Base-by-base conservation (phyloP, 352 stramenopile genomes). In the Globisporangium sylvaticum region DNA sequence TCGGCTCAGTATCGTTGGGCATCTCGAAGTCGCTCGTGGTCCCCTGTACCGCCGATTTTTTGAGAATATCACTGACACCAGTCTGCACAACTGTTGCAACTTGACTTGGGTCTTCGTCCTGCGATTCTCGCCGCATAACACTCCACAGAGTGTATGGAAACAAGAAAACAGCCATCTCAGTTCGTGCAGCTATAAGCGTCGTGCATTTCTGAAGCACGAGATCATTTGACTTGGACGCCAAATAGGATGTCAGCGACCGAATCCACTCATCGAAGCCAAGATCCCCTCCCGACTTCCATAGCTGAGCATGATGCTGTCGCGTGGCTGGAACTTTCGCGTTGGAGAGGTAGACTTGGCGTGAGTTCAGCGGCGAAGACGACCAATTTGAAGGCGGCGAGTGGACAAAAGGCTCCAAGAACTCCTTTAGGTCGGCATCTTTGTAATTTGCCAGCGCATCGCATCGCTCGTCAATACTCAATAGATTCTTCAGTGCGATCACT, bases 151-250 rank as follows among this genome's bases (percentile, higher is more conserved):
- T 73, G 29, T 90, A 91, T 0, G 88, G 87, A 58, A 96, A 92
- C 2, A 94, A 65, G 52, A 94, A 94, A 20, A 92, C 67, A 8
- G 86, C 82, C 53, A 94, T 74, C 60, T 92, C 82, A 22, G 71
- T 62, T 37, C 81, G 74, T 66, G 85, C 62, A 8, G 66, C 57
- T 34, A 72, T 54, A 22, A 96, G 62, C 3, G 64, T 59, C 1
- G 72, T 68, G 37, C 86, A 94, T 8, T 75, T 70, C 22, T 71
- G 70, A n/a, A 96, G 57, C 9, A 94, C 68, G 7, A 59, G 65
- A 68, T 96, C 79, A 14, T 48, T 52, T 7, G 75, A 80, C 14
- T 76, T 44, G 22, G 53, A 67, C 8, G 77, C 63, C 60, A 94
- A 66, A 24, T 70, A 75, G 3, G 83, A 73, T 0, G 79, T 80